phyloP scores from a whole-genome alignment of 2,329 filamentous ascomycete species.

The Penicillium thymicola region DNA sequence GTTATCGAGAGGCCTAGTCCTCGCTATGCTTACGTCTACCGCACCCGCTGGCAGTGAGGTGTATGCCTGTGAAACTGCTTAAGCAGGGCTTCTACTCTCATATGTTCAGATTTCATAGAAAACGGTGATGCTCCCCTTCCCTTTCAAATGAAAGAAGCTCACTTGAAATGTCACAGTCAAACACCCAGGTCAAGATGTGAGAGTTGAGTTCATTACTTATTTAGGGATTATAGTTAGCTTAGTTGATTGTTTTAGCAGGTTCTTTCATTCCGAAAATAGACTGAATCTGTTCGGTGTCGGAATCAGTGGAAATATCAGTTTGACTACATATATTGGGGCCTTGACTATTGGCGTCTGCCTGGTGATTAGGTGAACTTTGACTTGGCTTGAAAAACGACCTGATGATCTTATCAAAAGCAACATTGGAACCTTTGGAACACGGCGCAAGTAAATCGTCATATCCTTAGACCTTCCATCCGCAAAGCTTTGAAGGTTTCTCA shows the following conservation, averaged over 20 bases:
- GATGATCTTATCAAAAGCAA: not conserved
- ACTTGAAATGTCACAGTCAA: not conserved
- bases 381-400: not conserved
- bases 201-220: not conserved
- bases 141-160: not conserved
- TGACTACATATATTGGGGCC: not conserved
- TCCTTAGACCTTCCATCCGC: not conserved
- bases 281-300: not conserved
- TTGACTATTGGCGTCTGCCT: constrained; percentile 2
- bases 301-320: not conserved
- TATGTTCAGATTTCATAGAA: not conserved
- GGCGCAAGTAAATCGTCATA: not conserved
- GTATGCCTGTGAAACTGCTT: no score
- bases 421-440: not conserved
- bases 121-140: not conserved
- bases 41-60: no score
- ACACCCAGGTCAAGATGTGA: not conserved
- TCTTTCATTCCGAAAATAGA: not conserved
- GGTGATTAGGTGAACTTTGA: not conserved
- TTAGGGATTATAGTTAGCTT: no score
- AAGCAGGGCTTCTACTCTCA: not conserved
- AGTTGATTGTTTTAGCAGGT: not conserved
- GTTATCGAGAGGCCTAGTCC: no score
- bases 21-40: no score
- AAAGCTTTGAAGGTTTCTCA: not conserved